Evolutionary conservation across 305 asterid genomes (phyloP), one percentile per base, ranked within the genome.

Genomic region (Fraxinus albicans): DNA sequence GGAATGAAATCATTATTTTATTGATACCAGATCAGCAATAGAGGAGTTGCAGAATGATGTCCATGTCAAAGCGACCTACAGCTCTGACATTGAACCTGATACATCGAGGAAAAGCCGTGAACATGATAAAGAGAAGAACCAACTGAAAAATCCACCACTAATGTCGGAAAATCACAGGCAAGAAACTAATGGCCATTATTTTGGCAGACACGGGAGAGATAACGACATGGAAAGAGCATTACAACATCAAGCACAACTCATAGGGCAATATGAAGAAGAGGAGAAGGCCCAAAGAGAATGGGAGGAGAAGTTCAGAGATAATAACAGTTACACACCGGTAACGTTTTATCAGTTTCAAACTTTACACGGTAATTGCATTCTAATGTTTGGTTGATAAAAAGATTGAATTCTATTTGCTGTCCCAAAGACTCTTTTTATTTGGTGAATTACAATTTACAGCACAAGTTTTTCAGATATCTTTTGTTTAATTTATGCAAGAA

Each of bases 291-390:
- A 94, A 81, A 88, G 91, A 81, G 95, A 93, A 87, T 96, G 98
- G 99, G 98, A 94, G 88, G 98, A 93, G 77, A 96, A 89, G 81
- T 91, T 88, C 88, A 86, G 89, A 88, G 97, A 91, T 88, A 92
- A 90, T 84, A 90, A 89, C 88, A 83, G 86, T 84, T 83, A 87
- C 83, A 65, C 89, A 34, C 93, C 85, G 95, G 98, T 96, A 93
- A 67, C 78, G 83, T 73, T 50, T 69, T 40, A 67, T 83, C 10
- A 34, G 38, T 63, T 83, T 83, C 79, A 50, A 53, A 70, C 42
- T 73, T 2, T 21, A 50, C 35, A 40, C 3, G 47, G 35, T 85
- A 79, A 75, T 23, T n/a, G 19, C 27, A 33, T 38, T 76, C 78
- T 19, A 70, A 15, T 81, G 42, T 76, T 40, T 12, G 42, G 73